Percentiles rank a stretch among this genome's conserved stretches.
Evolutionary conservation across 2,329 filamentous ascomycete species (phyloP).

Genomic region (Diaporthe australafricana): DNA sequence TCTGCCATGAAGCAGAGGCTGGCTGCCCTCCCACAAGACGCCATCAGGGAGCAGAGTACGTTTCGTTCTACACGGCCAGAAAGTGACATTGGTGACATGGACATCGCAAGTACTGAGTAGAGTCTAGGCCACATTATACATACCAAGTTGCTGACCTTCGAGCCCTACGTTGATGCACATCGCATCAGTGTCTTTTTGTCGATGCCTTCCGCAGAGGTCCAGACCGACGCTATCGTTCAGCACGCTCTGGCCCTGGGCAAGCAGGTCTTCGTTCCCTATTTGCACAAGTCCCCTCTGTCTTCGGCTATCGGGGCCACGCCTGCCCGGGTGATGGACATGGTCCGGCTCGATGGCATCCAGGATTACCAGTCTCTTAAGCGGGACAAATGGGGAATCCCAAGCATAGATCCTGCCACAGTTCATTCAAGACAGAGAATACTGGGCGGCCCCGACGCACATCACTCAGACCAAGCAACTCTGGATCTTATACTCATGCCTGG

Average conservation of each 20-base stretch:
- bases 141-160: conserved; percentile 72
- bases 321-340: conserved; percentile 89
- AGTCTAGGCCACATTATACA: conserved; percentile 73
- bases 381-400: conserved; percentile 97
- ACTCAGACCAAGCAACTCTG: conserved; percentile 63
- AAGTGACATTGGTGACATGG: conserved; percentile 40
- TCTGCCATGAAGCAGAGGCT: conserved; percentile 76
- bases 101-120: conserved; percentile 29
- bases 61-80: conserved; percentile 22
- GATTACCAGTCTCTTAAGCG: conserved; percentile 83
- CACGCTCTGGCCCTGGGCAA: conserved; percentile 84
- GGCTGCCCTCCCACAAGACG: conserved; percentile 69
- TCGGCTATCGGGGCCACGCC: conserved; percentile 63
- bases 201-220: conserved; percentile 89
- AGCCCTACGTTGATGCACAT: conserved; percentile 80
- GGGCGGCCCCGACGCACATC: conserved; percentile 65
- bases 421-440: conserved; percentile 78
- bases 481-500: conserved; percentile 94
- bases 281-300: conserved; percentile 70
- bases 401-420: conserved; percentile 75
- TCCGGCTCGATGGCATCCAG: conserved; percentile 76
- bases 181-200: conserved; percentile 90
- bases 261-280: conserved; percentile 90
- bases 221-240: conserved; percentile 83
- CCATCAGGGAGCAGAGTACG: conserved; percentile 78